Evolutionary conservation across 2,329 filamentous ascomycete genomes (phyloP).

Genomic region (Cyclaneusma minus): DNA sequence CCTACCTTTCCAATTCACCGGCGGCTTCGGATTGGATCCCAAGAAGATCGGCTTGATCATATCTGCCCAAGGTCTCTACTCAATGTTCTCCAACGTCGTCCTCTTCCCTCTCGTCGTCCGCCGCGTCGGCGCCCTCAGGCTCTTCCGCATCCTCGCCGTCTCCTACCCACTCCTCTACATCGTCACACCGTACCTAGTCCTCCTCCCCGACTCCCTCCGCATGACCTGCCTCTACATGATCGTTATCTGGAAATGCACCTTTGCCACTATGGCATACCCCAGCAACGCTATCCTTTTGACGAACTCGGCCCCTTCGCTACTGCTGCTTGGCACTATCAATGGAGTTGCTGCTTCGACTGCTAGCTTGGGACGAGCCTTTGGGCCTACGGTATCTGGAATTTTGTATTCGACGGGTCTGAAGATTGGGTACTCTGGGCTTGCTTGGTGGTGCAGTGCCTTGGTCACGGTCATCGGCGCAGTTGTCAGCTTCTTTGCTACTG

Average conservation of each 20-base stretch:
- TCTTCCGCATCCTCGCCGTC: slow-evolving; percentile 69
- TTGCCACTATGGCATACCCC: slow-evolving; percentile 81
- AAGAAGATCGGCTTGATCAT: slow-evolving; percentile 79
- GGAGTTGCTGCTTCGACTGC: slow-evolving; percentile 84
- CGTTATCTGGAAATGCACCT: slow-evolving; percentile 84
- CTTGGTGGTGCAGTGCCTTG: slow-evolving; percentile 81
- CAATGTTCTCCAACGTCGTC: slow-evolving; percentile 65
- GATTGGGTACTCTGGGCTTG: slow-evolving; percentile 70
- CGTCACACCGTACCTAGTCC: slow-evolving; percentile 72
- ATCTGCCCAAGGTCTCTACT: slow-evolving; percentile 77
- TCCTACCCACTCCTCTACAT: slow-evolving; percentile 83
- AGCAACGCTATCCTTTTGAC: slow-evolving; percentile 78
- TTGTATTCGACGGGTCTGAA: slow-evolving; percentile 69
- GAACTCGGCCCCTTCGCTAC: slow-evolving; percentile 71
- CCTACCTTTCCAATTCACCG: slow-evolving; percentile 78
- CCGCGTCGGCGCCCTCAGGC: slow-evolving; percentile 60
- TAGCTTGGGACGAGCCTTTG: slow-evolving; percentile 74
- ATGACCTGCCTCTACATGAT: slow-evolving; percentile 63
- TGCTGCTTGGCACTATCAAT: slow-evolving; percentile 82
- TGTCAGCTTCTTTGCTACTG: slow-evolving; percentile 61
- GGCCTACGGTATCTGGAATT: slow-evolving; percentile 74
- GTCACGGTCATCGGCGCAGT: slow-evolving; percentile 62
- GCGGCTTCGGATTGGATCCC: slow-evolving; percentile 71
- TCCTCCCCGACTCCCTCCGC: slow-evolving; percentile 58
- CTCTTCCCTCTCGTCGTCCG: slow-evolving; percentile 67